Evolutionary conservation across 73 alveolate species (phyloP).

Genomic region (Uronychia setigera): DNA sequence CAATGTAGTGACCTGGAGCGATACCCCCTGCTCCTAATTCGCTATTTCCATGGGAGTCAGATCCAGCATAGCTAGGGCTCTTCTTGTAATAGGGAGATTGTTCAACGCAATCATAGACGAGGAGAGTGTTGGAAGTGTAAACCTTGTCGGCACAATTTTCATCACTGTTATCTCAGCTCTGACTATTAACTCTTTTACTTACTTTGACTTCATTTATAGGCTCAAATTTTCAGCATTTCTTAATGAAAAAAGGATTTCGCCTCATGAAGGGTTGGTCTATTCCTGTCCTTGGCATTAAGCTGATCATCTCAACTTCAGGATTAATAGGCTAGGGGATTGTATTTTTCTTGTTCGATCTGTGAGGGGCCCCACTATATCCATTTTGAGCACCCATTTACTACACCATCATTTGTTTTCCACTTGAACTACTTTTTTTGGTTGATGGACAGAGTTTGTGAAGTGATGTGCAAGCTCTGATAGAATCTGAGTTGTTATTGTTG

Average conservation of each 20-base stretch:
- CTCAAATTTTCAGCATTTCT: slow-evolving; percentile 16
- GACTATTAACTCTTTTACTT: slow-evolving; percentile 6
- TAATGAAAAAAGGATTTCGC: slow-evolving; percentile 10
- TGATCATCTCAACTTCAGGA: background rate
- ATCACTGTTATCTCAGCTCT: slow-evolving; percentile 10
- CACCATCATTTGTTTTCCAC: background rate
- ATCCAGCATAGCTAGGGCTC: background rate
- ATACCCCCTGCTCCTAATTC: background rate
- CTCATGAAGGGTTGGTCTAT: slow-evolving; percentile 30
- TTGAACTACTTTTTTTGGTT: background rate
- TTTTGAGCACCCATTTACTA: background rate
- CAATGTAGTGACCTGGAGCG: background rate
- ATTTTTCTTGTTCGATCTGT: background rate
- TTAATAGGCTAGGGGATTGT: background rate
- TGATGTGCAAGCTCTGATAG: background rate
- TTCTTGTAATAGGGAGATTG: slow-evolving; percentile 22
- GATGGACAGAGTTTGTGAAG: background rate
- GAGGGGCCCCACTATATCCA: too few species aligned
- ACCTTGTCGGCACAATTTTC: background rate
- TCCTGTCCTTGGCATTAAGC: slow-evolving; percentile 37
- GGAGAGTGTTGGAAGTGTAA: background rate
- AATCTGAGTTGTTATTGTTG: background rate
- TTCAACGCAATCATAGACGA: slow-evolving; percentile 32
- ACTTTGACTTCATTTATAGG: background rate
- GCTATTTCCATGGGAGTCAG: too few species aligned